Evolutionary conservation across 2,329 filamentous ascomycete genomes (phyloP).

Genomic region (Penicillium hesseltinei): DNA sequence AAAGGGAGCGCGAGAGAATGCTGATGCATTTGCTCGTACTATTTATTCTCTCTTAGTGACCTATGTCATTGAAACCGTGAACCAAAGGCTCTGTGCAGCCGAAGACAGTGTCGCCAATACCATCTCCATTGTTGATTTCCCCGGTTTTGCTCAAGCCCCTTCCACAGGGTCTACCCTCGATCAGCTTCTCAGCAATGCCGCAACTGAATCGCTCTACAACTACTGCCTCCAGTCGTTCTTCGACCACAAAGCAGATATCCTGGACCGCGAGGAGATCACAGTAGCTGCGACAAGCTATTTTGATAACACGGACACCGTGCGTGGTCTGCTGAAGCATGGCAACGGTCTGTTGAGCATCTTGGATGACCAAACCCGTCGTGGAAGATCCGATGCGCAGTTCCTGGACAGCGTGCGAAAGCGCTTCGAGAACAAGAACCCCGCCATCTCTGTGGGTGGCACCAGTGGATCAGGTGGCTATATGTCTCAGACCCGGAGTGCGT

Average conservation of each 20-base stretch:
- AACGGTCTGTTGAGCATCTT: conserved; percentile 93
- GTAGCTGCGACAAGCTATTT: conserved; percentile 95
- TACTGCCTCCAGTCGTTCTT: conserved; percentile 95
- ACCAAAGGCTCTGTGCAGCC: conserved; percentile 79
- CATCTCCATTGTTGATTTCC: conserved; percentile 92
- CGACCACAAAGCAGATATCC: conserved; percentile 84
- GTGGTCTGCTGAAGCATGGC: conserved; percentile 83
- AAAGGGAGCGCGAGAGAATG: conserved; percentile 82
- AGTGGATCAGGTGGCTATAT: conserved; percentile 84
- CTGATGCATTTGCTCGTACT: conserved; percentile 88
- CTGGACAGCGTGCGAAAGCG: conserved; percentile 87
- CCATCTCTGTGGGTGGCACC: conserved; percentile 74
- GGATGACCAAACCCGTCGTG: conserved; percentile 89
- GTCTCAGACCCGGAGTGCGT: conserved; percentile 72
- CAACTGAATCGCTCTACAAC: conserved; percentile 88
- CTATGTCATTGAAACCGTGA: conserved; percentile 89
- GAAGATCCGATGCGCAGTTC: conserved; percentile 84
- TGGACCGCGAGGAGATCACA: conserved; percentile 89
- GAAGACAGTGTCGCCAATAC: conserved; percentile 92
- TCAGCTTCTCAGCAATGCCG: conserved; percentile 91
- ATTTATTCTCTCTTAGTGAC: conserved; percentile 92
- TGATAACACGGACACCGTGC: conserved; percentile 93
- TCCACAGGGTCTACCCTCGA: conserved; percentile 84
- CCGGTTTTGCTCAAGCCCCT: conserved; percentile 82
- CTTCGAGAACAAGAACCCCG: conserved; percentile 90